Base-by-base conservation (phyloP, 2,329 filamentous ascomycete genomes). In the Fusarium nurragi region DNA sequence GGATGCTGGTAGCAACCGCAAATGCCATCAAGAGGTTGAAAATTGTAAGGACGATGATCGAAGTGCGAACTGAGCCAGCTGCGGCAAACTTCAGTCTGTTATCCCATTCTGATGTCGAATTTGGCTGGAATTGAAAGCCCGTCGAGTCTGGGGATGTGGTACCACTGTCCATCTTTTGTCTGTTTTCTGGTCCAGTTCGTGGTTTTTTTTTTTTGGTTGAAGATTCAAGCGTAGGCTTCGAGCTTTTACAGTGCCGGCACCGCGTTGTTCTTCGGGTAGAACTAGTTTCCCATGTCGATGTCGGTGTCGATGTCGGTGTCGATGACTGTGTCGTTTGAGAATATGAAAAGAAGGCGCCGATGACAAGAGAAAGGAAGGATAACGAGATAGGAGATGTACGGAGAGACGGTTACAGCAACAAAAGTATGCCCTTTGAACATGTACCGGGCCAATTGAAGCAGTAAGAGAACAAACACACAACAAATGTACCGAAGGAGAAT, bases 21-120 rank as follows among this genome's bases (percentile, higher is more conserved):
- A 86, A 81, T 6, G 86, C 86, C 18, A 84, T 84, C 49, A 87
- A 72, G 21, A 85, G 80, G 73, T 89, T 90, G 77, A 89, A 88
- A 53, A 80, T 76, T 32, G 86, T 83, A 52, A 89, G 79, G 59
- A 88, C 86, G 54, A 89, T 83, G 39, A 85, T 86, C 22, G 86
- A 88, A 18, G 84, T 87, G 66, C 87, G 81, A 69, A 88, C 80
- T 30, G 86, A 88, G 69, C 83, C 86, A 62, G 82, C 81, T 16
- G 82, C 79, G 26, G 81, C 80, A 64, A 86, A 84, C 56, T 77
- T 79, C 65, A 86, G 78, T 64, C 84, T 73, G 68, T 84, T 83
- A 67, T 84, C 80, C 61, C 84, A 74, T 36, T 79, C 74, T 36
- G 79, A 78, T 7, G 81, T 80, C 28, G 77, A 76, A 71, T 83